phyloP scores from a whole-genome alignment of 2,329 filamentous ascomycete genomes.

The Drechslera avenae region DNA sequence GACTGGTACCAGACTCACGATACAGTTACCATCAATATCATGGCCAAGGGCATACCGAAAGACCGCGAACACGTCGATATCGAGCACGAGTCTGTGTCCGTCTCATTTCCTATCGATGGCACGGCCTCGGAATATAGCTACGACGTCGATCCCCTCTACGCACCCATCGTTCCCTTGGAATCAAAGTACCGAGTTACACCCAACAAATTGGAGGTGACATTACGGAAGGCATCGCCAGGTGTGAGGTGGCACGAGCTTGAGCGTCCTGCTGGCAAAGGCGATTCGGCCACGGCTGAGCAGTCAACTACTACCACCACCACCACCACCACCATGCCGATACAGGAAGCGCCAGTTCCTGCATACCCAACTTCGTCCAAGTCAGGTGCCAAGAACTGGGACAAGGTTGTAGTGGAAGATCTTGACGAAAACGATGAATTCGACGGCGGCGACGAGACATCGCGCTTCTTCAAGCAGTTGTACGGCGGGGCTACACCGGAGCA shows the following conservation, averaged over 20 bases:
- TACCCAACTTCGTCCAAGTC: constrained; percentile 87
- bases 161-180: constrained; percentile 63
- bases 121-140: constrained; percentile 64
- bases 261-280: constrained; percentile 25
- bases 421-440: constrained; percentile 60
- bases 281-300: constrained; percentile 16
- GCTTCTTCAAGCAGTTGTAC: constrained; percentile 91
- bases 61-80: constrained; percentile 61
- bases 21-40: constrained; percentile 67
- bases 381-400: constrained; percentile 93
- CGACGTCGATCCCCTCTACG: constrained; percentile 69
- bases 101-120: constrained; percentile 63
- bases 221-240: constrained; percentile 69
- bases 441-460: constrained; percentile 69
- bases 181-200: constrained; percentile 70
- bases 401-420: constrained; percentile 61
- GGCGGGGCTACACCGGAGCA: constrained; percentile 77
- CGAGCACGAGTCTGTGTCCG: constrained; percentile 55
- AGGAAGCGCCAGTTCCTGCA: constrained; percentile 52
- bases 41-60: constrained; percentile 67
- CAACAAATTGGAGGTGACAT: constrained; percentile 78
- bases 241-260: constrained; percentile 71
- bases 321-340: constrained; percentile 22
- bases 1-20: constrained; percentile 71
- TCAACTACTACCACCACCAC: constrained; percentile 24